A percentile compares a stretch with the other conserved stretches of the same genome.
Evolutionary conservation across 1,284 basidiomycete species (phyloP).

Genomic region (Ceratobasidium sp.): DNA sequence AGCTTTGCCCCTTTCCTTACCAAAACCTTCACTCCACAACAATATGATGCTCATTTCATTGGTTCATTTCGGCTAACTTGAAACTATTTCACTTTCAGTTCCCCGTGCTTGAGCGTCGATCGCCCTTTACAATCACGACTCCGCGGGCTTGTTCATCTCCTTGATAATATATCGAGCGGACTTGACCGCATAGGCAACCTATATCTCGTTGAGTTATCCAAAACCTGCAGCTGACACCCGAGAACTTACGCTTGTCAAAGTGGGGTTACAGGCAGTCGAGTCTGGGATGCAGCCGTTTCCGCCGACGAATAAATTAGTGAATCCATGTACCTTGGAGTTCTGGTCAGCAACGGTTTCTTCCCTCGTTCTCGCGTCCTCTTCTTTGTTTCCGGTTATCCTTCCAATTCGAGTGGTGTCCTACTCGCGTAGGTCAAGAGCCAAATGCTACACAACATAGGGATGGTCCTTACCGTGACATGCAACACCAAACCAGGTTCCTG

Average conservation of each 20-base stretch:
- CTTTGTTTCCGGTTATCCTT: neutral
- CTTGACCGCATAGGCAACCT: conserved; percentile 37
- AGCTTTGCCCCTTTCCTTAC: too few relatives aligned
- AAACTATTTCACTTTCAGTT: too few relatives aligned
- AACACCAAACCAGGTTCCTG: conserved; percentile 37
- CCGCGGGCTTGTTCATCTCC: neutral
- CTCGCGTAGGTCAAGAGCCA: neutral
- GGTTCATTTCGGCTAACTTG: too few relatives aligned
- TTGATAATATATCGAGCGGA: conserved; percentile 17
- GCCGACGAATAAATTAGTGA: conserved; percentile 32
- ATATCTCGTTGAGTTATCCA: neutral
- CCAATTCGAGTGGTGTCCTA: neutral
- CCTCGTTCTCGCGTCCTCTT: neutral
- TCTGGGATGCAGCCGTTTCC: conserved; percentile 43
- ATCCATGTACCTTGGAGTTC: conserved; percentile 31
- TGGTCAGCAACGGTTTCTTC: conserved; percentile 31
- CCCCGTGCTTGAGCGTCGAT: too few relatives aligned
- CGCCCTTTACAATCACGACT: too few relatives aligned
- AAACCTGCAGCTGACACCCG: neutral
- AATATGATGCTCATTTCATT: too few relatives aligned
- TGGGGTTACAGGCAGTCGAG: conserved; percentile 45
- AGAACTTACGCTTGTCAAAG: conserved; percentile 42
- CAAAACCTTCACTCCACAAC: too few relatives aligned
- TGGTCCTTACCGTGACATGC: conserved; percentile 34
- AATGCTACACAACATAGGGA: neutral